Percentiles rank a stretch among this genome's conserved stretches.
phyloP scores from a whole-genome alignment of 768 basidiomycete genomes.

The Lepiota subincarnata region DNA sequence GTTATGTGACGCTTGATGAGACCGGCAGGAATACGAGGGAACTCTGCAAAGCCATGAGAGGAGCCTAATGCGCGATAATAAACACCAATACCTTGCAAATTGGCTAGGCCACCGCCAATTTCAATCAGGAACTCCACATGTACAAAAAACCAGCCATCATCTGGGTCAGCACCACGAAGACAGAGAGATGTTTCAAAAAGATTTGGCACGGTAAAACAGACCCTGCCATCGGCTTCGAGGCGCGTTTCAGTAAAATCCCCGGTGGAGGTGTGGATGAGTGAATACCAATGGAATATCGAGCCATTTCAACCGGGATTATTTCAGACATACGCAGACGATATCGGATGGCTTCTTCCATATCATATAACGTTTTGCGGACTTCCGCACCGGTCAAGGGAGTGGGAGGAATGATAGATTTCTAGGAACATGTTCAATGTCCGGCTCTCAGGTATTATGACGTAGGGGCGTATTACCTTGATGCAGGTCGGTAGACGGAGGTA shows the following conservation, averaged over 20 bases:
- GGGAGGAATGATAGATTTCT: slow-evolving; percentile 71
- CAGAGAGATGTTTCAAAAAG: slow-evolving; percentile 74
- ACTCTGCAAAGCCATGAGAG: slow-evolving; percentile 42
- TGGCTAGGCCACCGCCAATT: slow-evolving; percentile 70
- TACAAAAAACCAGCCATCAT: slow-evolving; percentile 86
- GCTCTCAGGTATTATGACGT: background rate
- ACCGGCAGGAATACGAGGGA: slow-evolving; percentile 64
- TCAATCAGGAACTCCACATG: slow-evolving; percentile 70
- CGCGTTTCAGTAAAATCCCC: slow-evolving; percentile 17
- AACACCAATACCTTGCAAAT: slow-evolving; percentile 52
- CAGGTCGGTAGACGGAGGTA: slow-evolving; percentile 78
- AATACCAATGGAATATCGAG: slow-evolving; percentile 59
- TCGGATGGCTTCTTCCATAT: slow-evolving; percentile 75
- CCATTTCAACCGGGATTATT: slow-evolving; percentile 80
- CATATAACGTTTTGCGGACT: slow-evolving; percentile 58
- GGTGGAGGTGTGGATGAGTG: background rate
- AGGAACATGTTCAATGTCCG: slow-evolving; percentile 12
- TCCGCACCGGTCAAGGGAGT: slow-evolving; percentile 63
- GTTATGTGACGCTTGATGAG: slow-evolving; percentile 62
- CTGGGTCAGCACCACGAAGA: slow-evolving; percentile 61
- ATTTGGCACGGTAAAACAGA: slow-evolving; percentile 66
- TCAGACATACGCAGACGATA: slow-evolving; percentile 78
- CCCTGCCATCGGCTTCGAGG: slow-evolving; percentile 67
- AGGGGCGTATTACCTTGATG: slow-evolving; percentile 57
- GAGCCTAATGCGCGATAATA: background rate